Evolutionary conservation across 768 basidiomycete species (phyloP).

Genomic region (Tremella fuciformis): DNA sequence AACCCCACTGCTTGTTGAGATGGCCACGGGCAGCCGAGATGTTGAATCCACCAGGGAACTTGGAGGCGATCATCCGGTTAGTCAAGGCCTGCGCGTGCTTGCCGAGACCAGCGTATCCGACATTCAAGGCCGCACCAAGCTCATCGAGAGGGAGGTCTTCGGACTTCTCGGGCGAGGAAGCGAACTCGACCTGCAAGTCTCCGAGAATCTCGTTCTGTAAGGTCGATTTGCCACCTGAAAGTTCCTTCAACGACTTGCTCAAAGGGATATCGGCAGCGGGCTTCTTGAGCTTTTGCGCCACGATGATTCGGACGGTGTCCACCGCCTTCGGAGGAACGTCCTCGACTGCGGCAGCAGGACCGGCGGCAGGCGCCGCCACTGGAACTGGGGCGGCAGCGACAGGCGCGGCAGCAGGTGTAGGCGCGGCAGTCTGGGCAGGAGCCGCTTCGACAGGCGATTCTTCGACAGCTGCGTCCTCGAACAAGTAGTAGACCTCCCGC

Average conservation of each 20-base stretch:
- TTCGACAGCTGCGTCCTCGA: constrained; percentile 75
- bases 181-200: constrained; percentile 91
- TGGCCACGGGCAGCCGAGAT: constrained; percentile 82
- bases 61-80: constrained; percentile 85
- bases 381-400: constrained; percentile 52
- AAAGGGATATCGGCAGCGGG: constrained; percentile 80
- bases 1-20: constrained; percentile 88
- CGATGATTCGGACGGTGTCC: constrained; percentile 80
- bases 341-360: constrained; percentile 71
- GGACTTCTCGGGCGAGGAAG: constrained; percentile 93
- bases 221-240: constrained; percentile 97
- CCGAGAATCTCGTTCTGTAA: constrained; percentile 98
- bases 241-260: constrained; percentile 93
- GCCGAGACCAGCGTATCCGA: constrained; percentile 76
- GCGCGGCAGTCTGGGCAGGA: constrained; percentile 50
- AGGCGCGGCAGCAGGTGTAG: constrained; percentile 53
- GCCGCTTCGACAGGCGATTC: constrained; percentile 48
- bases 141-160: constrained; percentile 97
- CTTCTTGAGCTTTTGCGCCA: constrained; percentile 99
- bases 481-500: constrained; percentile 97
- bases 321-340: constrained; percentile 88
- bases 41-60: constrained; percentile 99
- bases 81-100: constrained; percentile 89
- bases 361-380: constrained; percentile 56
- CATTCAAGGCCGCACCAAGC: constrained; percentile 75